Evolutionary conservation across 805 yeast genomes (phyloP).

Genomic region (Teunomyces kruisii): DNA sequence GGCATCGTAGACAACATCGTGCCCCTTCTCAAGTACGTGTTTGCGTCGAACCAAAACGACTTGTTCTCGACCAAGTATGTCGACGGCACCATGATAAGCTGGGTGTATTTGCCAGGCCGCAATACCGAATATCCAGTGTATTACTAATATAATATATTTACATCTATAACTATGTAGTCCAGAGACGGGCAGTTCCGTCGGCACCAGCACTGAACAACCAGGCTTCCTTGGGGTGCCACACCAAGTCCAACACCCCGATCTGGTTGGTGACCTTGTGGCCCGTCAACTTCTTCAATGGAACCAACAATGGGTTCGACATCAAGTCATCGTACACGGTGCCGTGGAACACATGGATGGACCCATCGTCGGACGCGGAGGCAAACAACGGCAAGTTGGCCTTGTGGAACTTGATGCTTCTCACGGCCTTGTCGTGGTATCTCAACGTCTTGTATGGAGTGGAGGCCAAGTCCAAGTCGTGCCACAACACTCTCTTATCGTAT

Average conservation of each 20-base stretch:
- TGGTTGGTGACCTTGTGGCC: constrained; percentile 83
- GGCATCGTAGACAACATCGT: constrained; percentile 43
- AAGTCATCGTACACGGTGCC: constrained; percentile 94
- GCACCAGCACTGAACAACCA: constrained; percentile 98
- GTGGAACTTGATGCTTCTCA: constrained; percentile 84
- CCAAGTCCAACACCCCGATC: constrained; percentile 81
- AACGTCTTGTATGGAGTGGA: constrained; percentile 92
- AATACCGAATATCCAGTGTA: constrained; percentile 5
- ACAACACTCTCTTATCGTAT: constrained; percentile 89
- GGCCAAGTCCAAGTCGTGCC: constrained; percentile 94
- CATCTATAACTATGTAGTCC: constrained; percentile 68
- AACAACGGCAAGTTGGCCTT: constrained; percentile 82
- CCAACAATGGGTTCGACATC: constrained; percentile 92
- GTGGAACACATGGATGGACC: constrained; percentile 89
- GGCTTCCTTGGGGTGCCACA: constrained; percentile 98
- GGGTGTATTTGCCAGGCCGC: constrained; percentile 11
- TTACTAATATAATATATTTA: background rate
- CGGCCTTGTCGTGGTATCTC: constrained; percentile 93
- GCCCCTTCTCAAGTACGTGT: constrained; percentile 22
- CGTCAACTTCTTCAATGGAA: constrained; percentile 88
- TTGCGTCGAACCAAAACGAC: constrained; percentile 21
- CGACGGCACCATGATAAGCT: constrained; percentile 12
- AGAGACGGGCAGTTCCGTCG: constrained; percentile 89
- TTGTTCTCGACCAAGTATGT: constrained; percentile 27
- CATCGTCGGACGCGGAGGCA: constrained; percentile 95